Evolutionary conservation across 148 eudicot genomes (phyloP).

Genomic region (Arctostaphylos glauca): DNA sequence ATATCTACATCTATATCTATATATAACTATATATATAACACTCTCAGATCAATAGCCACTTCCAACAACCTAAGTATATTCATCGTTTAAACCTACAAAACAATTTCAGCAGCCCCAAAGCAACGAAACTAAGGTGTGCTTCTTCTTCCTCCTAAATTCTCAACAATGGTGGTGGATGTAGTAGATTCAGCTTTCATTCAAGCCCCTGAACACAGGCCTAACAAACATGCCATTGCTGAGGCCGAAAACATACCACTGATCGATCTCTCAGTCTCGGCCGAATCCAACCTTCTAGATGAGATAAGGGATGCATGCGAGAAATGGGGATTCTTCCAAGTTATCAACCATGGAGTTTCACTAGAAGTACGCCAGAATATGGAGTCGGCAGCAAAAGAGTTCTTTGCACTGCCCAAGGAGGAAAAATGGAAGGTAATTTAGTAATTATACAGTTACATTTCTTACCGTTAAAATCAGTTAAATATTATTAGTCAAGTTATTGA

Average conservation of each 20-base stretch:
- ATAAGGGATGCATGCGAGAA: constrained; percentile 16
- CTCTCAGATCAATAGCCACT: background rate
- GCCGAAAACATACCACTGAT: constrained; percentile 32
- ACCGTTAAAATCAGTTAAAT: too few relatives aligned
- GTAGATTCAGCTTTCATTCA: constrained; percentile 47
- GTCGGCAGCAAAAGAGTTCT: constrained; percentile 12
- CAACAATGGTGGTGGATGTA: background rate
- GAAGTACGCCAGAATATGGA: background rate
- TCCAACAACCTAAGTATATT: background rate
- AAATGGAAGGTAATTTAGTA: constrained; percentile 20
- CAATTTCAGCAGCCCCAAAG: background rate
- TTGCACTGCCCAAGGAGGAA: constrained; percentile 13
- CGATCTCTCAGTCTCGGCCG: constrained; percentile 9
- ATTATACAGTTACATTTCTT: too few relatives aligned
- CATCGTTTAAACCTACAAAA: background rate
- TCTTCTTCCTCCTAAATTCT: background rate
- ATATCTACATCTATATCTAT: background rate
- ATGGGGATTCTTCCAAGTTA: constrained; percentile 20
- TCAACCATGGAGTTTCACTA: constrained; percentile 17
- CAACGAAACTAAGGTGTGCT: background rate
- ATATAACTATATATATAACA: background rate
- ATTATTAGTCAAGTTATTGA: too few relatives aligned
- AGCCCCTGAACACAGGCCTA: constrained; percentile 48
- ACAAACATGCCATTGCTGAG: constrained; percentile 18
- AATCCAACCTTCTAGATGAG: background rate